phyloP scores from a whole-genome alignment of 2,329 filamentous ascomycete genomes.

The Phaeosphaeria sp. region DNA sequence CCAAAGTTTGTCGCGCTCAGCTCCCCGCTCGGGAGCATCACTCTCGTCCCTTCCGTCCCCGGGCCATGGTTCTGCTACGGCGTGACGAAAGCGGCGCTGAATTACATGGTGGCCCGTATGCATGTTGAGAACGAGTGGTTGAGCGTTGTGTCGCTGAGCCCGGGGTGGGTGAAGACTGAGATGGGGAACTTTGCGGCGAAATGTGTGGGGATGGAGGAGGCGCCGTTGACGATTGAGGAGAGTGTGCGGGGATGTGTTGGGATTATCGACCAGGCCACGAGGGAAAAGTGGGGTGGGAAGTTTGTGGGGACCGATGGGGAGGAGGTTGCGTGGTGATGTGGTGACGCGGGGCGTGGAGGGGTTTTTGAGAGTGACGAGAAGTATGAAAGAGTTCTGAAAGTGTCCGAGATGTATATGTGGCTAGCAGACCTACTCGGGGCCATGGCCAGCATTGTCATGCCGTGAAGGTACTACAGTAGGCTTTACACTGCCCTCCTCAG shows the following conservation, averaged over 20 bases:
- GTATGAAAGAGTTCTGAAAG: too few species aligned
- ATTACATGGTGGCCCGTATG: background rate
- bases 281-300: background rate
- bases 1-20: background rate
- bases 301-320: background rate
- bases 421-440: background rate
- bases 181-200: background rate
- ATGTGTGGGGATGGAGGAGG: background rate
- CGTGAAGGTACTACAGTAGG: background rate
- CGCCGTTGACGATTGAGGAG: background rate
- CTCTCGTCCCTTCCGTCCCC: background rate
- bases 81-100: background rate
- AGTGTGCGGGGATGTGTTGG: background rate
- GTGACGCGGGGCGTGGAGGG: too few species aligned
- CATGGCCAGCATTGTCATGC: background rate
- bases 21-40: background rate
- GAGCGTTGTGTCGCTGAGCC: background rate
- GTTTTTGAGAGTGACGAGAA: too few species aligned
- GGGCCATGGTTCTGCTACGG: background rate
- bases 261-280: background rate
- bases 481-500: constrained; percentile 16
- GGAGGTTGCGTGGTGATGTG: background rate
- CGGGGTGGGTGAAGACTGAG: background rate
- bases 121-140: background rate
- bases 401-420: too few species aligned